Evolutionary conservation across 2,329 filamentous ascomycete species (phyloP), one percentile per base, ranked within the genome.

Genomic region (Neoascochyta sp.): DNA sequence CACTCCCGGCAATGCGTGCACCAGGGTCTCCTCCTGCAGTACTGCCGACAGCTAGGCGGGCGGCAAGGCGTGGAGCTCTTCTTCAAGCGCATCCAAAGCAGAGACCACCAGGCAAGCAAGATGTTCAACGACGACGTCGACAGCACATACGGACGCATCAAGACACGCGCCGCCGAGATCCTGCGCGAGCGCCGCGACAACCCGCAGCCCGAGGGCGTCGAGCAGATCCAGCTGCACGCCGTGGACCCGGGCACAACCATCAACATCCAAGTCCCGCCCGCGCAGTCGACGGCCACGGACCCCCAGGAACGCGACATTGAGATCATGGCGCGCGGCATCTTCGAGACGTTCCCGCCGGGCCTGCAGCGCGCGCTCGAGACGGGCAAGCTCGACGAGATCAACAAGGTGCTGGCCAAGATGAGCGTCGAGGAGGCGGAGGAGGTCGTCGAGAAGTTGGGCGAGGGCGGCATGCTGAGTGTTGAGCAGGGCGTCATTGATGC

Each of bases 141-240:
- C 54, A 80, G 81, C 21, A 96, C 89, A 3, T 95, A 93, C 64
- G 72, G 73, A 52, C 80, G 82, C 31, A 96, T 98, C 63, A 80
- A 80, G 52, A 80, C 73, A 15, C 80, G 92, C 26, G 80, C 84
- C 1, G 73, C 75, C 5, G 86, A 93, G 62, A 82, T 95, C 43
- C 71, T 70, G 22, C 76, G 76, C 41, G 73, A 83, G 47, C 65
- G 70, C n/a, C 59, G 54, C 2, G 52, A 60, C 25, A 63, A 72
- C 24, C 71, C 68, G 5, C 70, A 70, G 12, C 65, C 66, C 2
- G 77, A 73, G 14, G 86, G 83, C 12, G 83, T 94, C 7, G 92
- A 98, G 68, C 90, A 95, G 64, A 98, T 98, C 48, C 93, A 98
- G 65, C 75, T 98, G 25, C 92, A 98, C 60, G 90, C 92, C 9